phyloP scores from a whole-genome alignment of 2,329 filamentous ascomycete genomes.

The Colletotrichum graminicola region DNA sequence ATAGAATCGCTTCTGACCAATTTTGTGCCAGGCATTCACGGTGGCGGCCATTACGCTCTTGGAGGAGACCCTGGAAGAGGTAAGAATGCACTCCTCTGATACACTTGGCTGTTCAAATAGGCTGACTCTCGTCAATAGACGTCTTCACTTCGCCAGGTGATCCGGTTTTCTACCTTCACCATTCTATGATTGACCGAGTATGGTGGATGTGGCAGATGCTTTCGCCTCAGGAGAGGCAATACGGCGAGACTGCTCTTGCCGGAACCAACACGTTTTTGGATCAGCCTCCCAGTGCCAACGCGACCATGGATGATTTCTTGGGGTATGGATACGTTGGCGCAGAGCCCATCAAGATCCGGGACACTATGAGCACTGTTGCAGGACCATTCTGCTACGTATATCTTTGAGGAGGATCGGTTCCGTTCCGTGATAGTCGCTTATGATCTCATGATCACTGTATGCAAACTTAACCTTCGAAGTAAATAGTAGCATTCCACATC shows the following conservation, averaged over 20 bases:
- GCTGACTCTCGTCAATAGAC: conserved; percentile 46
- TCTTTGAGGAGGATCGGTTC: not conserved
- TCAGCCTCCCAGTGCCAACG: conserved; percentile 26
- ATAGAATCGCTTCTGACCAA: not conserved
- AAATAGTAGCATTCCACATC: not conserved
- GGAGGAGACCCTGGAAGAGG: conserved; percentile 53
- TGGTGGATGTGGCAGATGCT: conserved; percentile 45
- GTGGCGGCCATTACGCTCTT: conserved; percentile 35
- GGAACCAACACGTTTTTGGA: conserved; percentile 32
- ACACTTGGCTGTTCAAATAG: not conserved
- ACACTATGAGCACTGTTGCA: conserved; percentile 47
- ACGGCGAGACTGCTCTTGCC: conserved; percentile 45
- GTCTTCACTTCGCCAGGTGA: conserved; percentile 55
- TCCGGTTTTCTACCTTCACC: conserved; percentile 52
- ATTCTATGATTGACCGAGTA: conserved; percentile 47
- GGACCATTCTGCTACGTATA: conserved; percentile 49
- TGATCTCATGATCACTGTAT: not conserved
- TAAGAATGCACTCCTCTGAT: not conserved
- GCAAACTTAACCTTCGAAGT: not conserved
- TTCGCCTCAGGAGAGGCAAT: conserved; percentile 44
- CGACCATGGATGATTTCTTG: conserved; percentile 38
- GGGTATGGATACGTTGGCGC: conserved; percentile 38
- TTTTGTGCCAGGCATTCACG: conserved; percentile 44
- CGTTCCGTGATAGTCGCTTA: not conserved
- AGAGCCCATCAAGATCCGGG: conserved; percentile 45